These are phyloP conservation scores for Holtermanniella nyarrowii DNA, from an alignment of 768 basidiomycete genomes.

Conservation along the genomic window DNA sequence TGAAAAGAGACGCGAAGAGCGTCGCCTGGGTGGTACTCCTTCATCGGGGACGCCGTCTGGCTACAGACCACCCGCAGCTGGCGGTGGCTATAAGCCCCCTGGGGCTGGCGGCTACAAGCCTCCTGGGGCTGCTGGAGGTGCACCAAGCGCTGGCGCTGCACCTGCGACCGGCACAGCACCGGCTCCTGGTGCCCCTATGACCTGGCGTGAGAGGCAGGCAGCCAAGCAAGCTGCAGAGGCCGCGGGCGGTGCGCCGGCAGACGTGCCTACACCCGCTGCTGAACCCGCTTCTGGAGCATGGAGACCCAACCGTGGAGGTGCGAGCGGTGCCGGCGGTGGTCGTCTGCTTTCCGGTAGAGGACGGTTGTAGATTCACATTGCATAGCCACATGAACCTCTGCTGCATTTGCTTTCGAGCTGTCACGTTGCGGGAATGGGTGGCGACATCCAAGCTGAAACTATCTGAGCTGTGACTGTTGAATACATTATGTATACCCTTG, in stretches of 20 bases:
- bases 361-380: no score
- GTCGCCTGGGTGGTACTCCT: constrained; percentile 10
- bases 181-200: constrained; percentile 11
- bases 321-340: constrained; percentile 4
- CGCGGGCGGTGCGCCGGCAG: constrained; percentile 8
- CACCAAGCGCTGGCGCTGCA: constrained; percentile 20
- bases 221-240: constrained; percentile 10
- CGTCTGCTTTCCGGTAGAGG: no score
- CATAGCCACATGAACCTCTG: no score
- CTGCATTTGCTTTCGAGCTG: no score
- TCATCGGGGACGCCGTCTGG: no score
- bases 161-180: constrained; percentile 7
- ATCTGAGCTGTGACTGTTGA: no score
- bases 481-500: no score
- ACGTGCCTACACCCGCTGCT: constrained; percentile 7
- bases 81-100: constrained; percentile 16
- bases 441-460: no score
- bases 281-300: constrained; percentile 12
- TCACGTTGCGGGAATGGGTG: no score
- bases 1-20: constrained; percentile 31
- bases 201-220: no score
- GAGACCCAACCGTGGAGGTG: constrained; percentile 13
- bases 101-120: constrained; percentile 54
- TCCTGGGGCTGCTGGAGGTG: constrained; percentile 44
- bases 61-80: constrained; percentile 5